Base-by-base conservation (phyloP, 202 grass and related monocot species). In the Thinopyrum obtusiflorum region DNA sequence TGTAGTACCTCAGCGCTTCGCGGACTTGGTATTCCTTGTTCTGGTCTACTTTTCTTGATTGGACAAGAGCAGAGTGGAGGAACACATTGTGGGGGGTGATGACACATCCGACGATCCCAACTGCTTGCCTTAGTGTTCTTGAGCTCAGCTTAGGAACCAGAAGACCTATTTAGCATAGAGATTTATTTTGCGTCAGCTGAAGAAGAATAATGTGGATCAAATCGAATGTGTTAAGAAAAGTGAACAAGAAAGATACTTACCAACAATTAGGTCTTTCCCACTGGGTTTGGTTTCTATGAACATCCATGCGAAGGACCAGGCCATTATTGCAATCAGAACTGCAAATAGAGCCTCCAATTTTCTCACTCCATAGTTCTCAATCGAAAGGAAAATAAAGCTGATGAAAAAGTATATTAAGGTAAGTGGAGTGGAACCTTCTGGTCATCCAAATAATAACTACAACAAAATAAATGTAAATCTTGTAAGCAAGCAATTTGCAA, bases 61-160 rank as follows among this genome's bases (percentile, higher is more conserved):
- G 93, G 17, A 95, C 93, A 32, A 95, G 87, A 61, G 93, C 93
- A 25, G 93, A 95, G 24, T 95, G 88, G 6, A 95, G 93, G 73
- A 92, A 95, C n/a, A 91, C 90, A 77, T 95, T 95, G 65, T 95
- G 93, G 1, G 93, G 93, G 65, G 92, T 93, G 62, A 93, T 93
- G 29, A 95, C 88, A 77, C 90, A 85, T 61, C 93, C 93, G 20
- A 95, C 90, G 70, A 95, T 84, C 20, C 93, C 93, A 27, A 95
- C 91, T 20, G 93, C 93, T 89, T 95, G 91, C 76, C 89, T 92
- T 68, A 95, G 80, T 67, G 89, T 87, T 74, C 71, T 89, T 78
- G 93, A 93, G 69, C 87, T 86, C 26, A 95, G 66, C 82, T 91
- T 95, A 20, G 93, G 91, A 28, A 95, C 55, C 65, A 92, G 9